Base-by-base conservation (phyloP, 2,329 filamentous ascomycete genomes). In the Elsinoe ampelina region DNA sequence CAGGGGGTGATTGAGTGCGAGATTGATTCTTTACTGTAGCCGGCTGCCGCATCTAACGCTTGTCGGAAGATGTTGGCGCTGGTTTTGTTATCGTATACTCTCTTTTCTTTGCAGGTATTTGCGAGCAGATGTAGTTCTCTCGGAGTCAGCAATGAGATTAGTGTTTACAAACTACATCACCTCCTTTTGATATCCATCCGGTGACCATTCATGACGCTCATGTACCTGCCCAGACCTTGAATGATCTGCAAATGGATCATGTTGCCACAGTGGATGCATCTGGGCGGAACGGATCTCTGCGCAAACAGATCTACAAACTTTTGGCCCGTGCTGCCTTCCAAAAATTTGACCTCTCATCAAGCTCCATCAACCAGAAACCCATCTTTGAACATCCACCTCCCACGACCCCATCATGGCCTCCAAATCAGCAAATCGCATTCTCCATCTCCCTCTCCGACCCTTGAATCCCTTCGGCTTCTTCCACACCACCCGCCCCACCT, bases 41-140 rank as follows among this genome's bases (percentile, higher is more conserved):
- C 13, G 32, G 8, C n/a, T 11, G 11, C 22, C 20, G 11, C 32
- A 34, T 36, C 7, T 3, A 56, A 20, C 38, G 35, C 54, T 15
- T 15, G 26, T 56, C 54, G 36, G 54, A 47, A 22, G 11, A 35
- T 52, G 54, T 12, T 34, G 39, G 41, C 41, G 38, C 20, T 48
- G 17, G 32, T 5, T 43, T 45, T 22, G 19, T 38, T 48, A 20
- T 47, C 26, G 26, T 22, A 26, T 42, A 48, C 54, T 56, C 26
- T 47, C 34, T 45, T 39, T 15, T 7, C 36, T 56, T 56, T 56
- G 54, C 54, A 56, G 54, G 39, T 56, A 48, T 22, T 38, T 35
- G 22, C 38, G 54, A 26, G 54, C 35, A 56, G 54, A 56, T 48
- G 39, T 20, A 56, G 38, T 45, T 56, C 54, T 56, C 54, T 56